Evolutionary conservation across 2,329 filamentous ascomycete species (phyloP).

Genomic region (Aspergillus ochraceoroseus): DNA sequence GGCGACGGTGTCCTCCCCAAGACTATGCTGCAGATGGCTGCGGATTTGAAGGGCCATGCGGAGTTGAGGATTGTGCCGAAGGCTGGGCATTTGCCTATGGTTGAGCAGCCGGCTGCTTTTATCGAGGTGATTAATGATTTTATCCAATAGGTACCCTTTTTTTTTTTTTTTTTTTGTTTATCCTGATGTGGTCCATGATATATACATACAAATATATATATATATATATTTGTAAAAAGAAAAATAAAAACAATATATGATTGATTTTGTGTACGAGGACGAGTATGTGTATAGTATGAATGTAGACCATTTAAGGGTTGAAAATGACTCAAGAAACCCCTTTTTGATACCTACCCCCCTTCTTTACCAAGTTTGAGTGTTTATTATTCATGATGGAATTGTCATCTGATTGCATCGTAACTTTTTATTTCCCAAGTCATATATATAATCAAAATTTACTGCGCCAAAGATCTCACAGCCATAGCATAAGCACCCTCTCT

Average conservation of each 20-base stretch:
- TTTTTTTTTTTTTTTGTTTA: background rate
- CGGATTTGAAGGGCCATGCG: conserved; percentile 52
- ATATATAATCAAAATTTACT: background rate
- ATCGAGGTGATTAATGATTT: conserved; percentile 59
- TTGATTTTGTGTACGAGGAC: too few species aligned
- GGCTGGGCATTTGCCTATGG: conserved; percentile 80
- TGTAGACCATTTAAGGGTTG: too few species aligned
- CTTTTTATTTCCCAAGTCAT: too few species aligned
- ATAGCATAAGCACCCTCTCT: conserved; percentile 83
- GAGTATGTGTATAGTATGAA: too few species aligned
- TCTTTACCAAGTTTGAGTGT: too few species aligned
- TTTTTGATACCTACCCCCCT: too few species aligned
- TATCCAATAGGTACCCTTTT: conserved; percentile 31
- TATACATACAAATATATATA: too few species aligned
- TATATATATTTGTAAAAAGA: conserved; percentile 8
- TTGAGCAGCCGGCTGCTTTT: conserved; percentile 66
- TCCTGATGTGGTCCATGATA: too few species aligned
- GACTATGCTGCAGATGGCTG: conserved; percentile 72
- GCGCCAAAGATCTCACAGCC: conserved; percentile 47
- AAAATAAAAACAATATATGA: background rate
- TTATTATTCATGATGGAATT: too few species aligned
- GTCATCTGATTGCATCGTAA: too few species aligned
- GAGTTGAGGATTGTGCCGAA: conserved; percentile 62
- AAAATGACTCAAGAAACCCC: too few species aligned
- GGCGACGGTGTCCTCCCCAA: conserved; percentile 69